Base-by-base conservation (phyloP, 2,329 filamentous ascomycete species). In the Torrubiellomyces zombiae region DNA sequence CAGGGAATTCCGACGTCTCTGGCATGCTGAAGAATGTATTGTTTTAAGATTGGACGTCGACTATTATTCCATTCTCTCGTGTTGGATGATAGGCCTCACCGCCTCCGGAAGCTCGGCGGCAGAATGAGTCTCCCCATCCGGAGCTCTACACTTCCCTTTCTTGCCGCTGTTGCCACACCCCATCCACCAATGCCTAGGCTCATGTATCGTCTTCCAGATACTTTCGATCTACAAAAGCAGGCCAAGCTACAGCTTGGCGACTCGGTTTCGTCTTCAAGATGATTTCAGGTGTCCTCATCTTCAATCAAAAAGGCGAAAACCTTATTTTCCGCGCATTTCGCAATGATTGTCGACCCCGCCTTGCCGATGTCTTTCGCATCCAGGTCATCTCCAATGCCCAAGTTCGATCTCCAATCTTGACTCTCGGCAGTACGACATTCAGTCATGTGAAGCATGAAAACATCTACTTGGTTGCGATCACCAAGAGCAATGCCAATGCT, bases 361-460 rank as follows among this genome's bases (percentile, higher is more conserved):
- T 98, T 36, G 89, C 89, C 57, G 89, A 98, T 50, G 86, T 98
- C 58, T 98, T 98, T 58, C 85, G 89, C 54, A 98, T 98, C 53
- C 89, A 98, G 50, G 86, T 98, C 58, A 95, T 98, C 51, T 93
- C 83, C 42, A 98, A 98, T 51, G 76, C 89, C 26, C 83, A 94
- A 53, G 89, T 98, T 32, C 82, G 91, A 38, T 95, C 89, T 38
- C 89, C 89, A 31, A 95, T 98, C 55, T 65, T 98, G 42, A 98
- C 89, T 4, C 72, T 98, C 29, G 89, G 91, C 36, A 93, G 82
- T 50, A 98, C 89, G 28, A 98, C 91, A 23, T 98, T 98, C 55
- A 93, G 83, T 62, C 89, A 98, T 73, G 86, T 98, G 56, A 94
- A 93, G 53, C 86, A 94, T 57, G 89, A 98, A 50, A 98, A 98